Conservation (phyloP, 805 yeast genomes). For the Tetrapisispora iriomotensis region DNA sequence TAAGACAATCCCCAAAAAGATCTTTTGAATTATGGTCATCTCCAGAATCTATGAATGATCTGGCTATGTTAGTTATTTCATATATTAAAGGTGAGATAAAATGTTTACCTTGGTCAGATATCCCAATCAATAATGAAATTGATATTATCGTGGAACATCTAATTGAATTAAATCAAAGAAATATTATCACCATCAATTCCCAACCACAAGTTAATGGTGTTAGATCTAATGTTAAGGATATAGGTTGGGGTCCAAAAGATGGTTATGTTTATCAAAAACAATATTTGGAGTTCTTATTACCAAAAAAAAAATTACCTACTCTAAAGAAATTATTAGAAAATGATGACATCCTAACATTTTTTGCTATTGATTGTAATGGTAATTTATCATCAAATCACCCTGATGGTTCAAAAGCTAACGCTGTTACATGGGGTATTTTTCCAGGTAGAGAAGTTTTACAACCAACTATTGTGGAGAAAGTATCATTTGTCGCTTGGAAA, state of each 20-base stretch:
- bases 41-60: slow-evolving; percentile 52
- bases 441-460: slow-evolving; percentile 92
- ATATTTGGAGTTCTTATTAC: slow-evolving; percentile 76
- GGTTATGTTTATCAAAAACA: slow-evolving; percentile 95
- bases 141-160: slow-evolving; percentile 49
- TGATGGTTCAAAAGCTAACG: slow-evolving; percentile 67
- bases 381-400: slow-evolving; percentile 58
- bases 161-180: slow-evolving; percentile 52
- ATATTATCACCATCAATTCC: slow-evolving; percentile 78
- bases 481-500: slow-evolving; percentile 92
- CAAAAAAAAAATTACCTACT: slow-evolving; percentile 32
- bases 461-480: slow-evolving; percentile 90
- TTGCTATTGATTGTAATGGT: slow-evolving; percentile 55
- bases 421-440: slow-evolving; percentile 98
- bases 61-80: slow-evolving; percentile 52
- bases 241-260: slow-evolving; percentile 93
- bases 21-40: slow-evolving; percentile 83
- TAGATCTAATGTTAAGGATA: slow-evolving; percentile 54
- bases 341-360: slow-evolving; percentile 56
- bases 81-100: slow-evolving; percentile 63
- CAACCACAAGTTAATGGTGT: slow-evolving; percentile 88
- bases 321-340: slow-evolving; percentile 28
- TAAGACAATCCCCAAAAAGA: slow-evolving; percentile 73
- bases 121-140: slow-evolving; percentile 74
- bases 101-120: slow-evolving; percentile 91